These are phyloP conservation scores for Colletotrichum eleusines DNA, from an alignment of 2,329 filamentous ascomycete species.

Conservation along the genomic window DNA sequence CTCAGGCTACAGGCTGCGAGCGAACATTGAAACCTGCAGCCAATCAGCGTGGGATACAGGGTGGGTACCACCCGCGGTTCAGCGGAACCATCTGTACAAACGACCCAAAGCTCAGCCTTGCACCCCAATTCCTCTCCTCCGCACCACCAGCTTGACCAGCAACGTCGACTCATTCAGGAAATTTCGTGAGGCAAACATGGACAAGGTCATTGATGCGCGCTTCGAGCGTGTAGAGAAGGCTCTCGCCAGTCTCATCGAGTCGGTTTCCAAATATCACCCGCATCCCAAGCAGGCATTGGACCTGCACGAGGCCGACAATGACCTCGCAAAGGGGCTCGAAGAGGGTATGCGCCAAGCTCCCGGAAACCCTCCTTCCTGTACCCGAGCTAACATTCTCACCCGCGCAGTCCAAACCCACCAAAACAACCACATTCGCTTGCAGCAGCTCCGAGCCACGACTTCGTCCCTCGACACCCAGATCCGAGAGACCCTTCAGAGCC, in stretches of 20 bases:
- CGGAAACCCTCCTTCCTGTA: neutral
- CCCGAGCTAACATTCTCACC: neutral
- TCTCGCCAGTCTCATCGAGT: slow-evolving; percentile 78
- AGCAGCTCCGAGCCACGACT: slow-evolving; percentile 75
- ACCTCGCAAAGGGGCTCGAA: slow-evolving; percentile 74
- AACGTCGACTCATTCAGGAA: neutral
- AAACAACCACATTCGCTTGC: slow-evolving; percentile 77
- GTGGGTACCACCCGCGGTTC: neutral
- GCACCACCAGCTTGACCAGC: slow-evolving; percentile 6
- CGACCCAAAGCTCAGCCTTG: slow-evolving; percentile 34
- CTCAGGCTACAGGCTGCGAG: slow-evolving; percentile 40
- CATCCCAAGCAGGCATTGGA: slow-evolving; percentile 75
- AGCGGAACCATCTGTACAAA: neutral
- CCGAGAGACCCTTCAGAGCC: slow-evolving; percentile 75
- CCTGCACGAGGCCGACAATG: slow-evolving; percentile 76
- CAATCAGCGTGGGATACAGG: slow-evolving; percentile 24
- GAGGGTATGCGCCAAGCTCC: slow-evolving; percentile 61
- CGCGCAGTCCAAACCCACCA: slow-evolving; percentile 77
- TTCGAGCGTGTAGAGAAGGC: slow-evolving; percentile 77
- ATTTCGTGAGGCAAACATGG: slow-evolving; percentile 59
- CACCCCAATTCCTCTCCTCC: slow-evolving; percentile 6
- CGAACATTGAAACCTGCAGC: slow-evolving; percentile 19
- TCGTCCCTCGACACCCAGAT: slow-evolving; percentile 77
- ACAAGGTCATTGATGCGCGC: slow-evolving; percentile 70
- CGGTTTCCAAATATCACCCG: slow-evolving; percentile 85